Percentiles rank a stretch among this genome's conserved stretches.
These are phyloP conservation scores for Pleurotus cornucopiae DNA, from an alignment of 768 basidiomycete genomes.

Conservation along the genomic window DNA sequence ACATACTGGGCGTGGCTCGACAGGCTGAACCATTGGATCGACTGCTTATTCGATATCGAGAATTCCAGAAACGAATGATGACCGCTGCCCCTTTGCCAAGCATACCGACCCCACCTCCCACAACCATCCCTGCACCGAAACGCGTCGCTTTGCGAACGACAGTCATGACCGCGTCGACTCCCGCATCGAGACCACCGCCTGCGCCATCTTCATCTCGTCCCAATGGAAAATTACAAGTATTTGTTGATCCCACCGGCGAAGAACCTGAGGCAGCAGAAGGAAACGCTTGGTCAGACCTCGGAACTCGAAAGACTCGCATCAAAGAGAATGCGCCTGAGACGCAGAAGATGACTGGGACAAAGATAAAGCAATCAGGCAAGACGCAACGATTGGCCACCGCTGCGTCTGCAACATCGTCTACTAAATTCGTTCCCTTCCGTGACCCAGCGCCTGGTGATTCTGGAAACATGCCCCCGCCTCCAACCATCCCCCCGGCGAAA, in stretches of 20 bases:
- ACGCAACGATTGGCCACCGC: slow-evolving; percentile 47
- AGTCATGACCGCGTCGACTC: slow-evolving; percentile 18
- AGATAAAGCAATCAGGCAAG: slow-evolving; percentile 57
- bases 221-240: slow-evolving; percentile 54
- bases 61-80: slow-evolving; percentile 94
- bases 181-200: slow-evolving; percentile 34
- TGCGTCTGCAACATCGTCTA: slow-evolving; percentile 26
- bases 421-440: slow-evolving; percentile 58
- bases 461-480: slow-evolving; percentile 37
- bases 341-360: slow-evolving; percentile 65
- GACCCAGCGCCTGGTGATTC: slow-evolving; percentile 44
- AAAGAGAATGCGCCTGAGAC: slow-evolving; percentile 77
- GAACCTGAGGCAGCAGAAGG: slow-evolving; percentile 35
- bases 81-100: slow-evolving; percentile 34
- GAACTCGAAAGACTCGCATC: slow-evolving; percentile 71
- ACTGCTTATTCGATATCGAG: slow-evolving; percentile 69
- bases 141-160: slow-evolving; percentile 35
- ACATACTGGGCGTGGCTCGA: slow-evolving; percentile 83
- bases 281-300: slow-evolving; percentile 67
- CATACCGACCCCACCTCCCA: slow-evolving; percentile 29
- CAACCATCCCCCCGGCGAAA: slow-evolving; percentile 21
- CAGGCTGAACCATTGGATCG: slow-evolving; percentile 78
- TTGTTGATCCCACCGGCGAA: slow-evolving; percentile 64
- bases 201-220: slow-evolving; percentile 25
- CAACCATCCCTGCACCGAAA: slow-evolving; percentile 27